Base-by-base conservation (phyloP, 768 basidiomycete genomes). In the Hemileccinum impolitum region DNA sequence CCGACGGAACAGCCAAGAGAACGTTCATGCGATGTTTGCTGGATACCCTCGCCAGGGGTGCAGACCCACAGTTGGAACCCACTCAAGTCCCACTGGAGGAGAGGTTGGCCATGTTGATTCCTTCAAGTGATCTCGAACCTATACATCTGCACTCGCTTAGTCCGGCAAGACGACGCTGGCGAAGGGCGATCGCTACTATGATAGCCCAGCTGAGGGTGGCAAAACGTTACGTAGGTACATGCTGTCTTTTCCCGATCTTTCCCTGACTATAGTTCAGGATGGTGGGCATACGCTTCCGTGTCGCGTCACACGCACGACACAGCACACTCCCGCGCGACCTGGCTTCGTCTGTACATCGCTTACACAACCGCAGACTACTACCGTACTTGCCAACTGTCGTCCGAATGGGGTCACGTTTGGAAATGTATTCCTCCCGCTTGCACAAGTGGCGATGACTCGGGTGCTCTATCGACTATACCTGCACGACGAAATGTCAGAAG, bases 261-360 rank as follows among this genome's bases (percentile, higher is more conserved):
- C 23, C 15, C 15, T 25, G 15, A 25, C 6, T 15, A 4, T n/a
- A n/a, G n/a, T 11, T n/a, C 23, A 4, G 3, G 56, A 83, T 80
- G 82, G 80, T 4, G 81, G 81, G 3, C 80, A 82, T 43, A 76
- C 77, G 0, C 65, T 84, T 11, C 80, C 81, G 1, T 68, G 75
- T 39, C 73, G 62, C 13, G 44, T 71, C 34, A 70, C 72, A 2
- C 56, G 55, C 26, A 47, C 59, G 8, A 77, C 76, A 0, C 54
- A 57, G 5, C 62, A 59, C 38, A 67, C 65, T 0, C 70, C 75
- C 9, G 72, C 79, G 4, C 56, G 57, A 21, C 72, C 75, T 23
- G 61, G 61, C 31, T 13, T 18, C 7, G 42, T 60, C 8, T 39
- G 45, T 5, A 45, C 43, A 18, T 47, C 52, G 9, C 68, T 75